Conservation (phyloP, 2,329 filamentous ascomycete genomes). For the Grosmannia huntii region DNA sequence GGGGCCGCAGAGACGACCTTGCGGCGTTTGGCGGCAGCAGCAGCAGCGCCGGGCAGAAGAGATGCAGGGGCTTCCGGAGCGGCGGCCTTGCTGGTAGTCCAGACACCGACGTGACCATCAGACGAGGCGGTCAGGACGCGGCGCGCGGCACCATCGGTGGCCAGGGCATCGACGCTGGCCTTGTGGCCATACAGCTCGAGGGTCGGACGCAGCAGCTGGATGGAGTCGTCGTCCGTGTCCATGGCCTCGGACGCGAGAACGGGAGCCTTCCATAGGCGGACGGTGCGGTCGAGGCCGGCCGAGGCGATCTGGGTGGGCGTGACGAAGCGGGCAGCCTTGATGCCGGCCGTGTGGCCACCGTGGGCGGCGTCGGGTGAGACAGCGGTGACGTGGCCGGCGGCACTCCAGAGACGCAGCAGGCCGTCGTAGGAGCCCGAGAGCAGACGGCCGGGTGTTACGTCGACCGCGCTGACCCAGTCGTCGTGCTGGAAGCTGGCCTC, state of each 20-base stretch:
- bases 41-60: slow-evolving; percentile 46
- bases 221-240: slow-evolving; percentile 46
- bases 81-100: slow-evolving; percentile 50
- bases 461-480: slow-evolving; percentile 86
- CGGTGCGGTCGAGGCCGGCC: slow-evolving; percentile 69
- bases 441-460: slow-evolving; percentile 65
- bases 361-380: slow-evolving; percentile 54
- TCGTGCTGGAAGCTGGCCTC: slow-evolving; percentile 92
- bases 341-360: slow-evolving; percentile 62
- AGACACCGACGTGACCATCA: slow-evolving; percentile 77
- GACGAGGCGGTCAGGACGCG: slow-evolving; percentile 76
- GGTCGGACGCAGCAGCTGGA: slow-evolving; percentile 32
- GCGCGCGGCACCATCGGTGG: slow-evolving; percentile 55
- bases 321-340: slow-evolving; percentile 77
- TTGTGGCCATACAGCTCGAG: slow-evolving; percentile 24
- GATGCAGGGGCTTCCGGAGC: slow-evolving; percentile 51
- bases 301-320: slow-evolving; percentile 69
- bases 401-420: slow-evolving; percentile 77
- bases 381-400: slow-evolving; percentile 71
- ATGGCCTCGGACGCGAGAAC: slow-evolving; percentile 52
- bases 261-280: slow-evolving; percentile 81
- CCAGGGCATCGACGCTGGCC: slow-evolving; percentile 58
- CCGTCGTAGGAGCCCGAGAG: slow-evolving; percentile 94
- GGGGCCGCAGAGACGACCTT: slow-evolving; percentile 46
- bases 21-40: slow-evolving; percentile 54